phyloP scores from a whole-genome alignment of 2,329 filamentous ascomycete species.

The Penicillium sp. region DNA sequence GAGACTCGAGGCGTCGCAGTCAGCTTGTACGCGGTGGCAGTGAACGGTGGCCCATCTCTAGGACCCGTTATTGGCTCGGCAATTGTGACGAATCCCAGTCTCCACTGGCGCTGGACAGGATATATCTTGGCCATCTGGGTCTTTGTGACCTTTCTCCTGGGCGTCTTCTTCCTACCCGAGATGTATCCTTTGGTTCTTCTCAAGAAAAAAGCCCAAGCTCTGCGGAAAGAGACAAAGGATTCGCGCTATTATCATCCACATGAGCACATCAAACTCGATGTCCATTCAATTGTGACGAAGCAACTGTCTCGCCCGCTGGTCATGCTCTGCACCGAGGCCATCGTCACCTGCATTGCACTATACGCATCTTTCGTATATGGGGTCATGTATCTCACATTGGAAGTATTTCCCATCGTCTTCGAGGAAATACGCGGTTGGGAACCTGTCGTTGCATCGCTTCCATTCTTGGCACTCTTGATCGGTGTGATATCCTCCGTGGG shows the following conservation, averaged over 20 bases:
- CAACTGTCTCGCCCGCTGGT: conserved; percentile 42
- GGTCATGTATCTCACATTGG: conserved; percentile 48
- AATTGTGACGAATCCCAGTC: conserved; percentile 29
- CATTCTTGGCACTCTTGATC: conserved; percentile 46
- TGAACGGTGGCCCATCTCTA: conserved; percentile 43
- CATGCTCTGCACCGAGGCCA: conserved; percentile 50
- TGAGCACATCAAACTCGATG: conserved; percentile 43
- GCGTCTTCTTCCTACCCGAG: conserved; percentile 38
- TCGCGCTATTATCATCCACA: conserved; percentile 46
- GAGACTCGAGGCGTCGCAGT: conserved; percentile 41
- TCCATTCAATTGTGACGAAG: conserved; percentile 43
- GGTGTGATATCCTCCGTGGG: conserved; percentile 42
- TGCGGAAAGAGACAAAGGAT: conserved; percentile 42
- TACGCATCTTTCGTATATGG: conserved; percentile 49
- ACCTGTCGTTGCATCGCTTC: conserved; percentile 39
- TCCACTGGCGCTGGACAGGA: conserved; percentile 49
- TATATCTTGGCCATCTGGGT: conserved; percentile 46
- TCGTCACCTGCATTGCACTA: conserved; percentile 46
- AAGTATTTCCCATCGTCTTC: conserved; percentile 51
- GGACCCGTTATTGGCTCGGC: conserved; percentile 45
- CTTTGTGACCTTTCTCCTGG: conserved; percentile 26
- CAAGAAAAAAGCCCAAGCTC: conserved; percentile 36
- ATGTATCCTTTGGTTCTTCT: conserved; percentile 41
- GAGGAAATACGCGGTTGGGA: conserved; percentile 39
- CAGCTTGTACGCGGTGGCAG: conserved; percentile 41